phyloP scores from a whole-genome alignment of 805 yeast genomes.

The Wickerhamomyces silvicola region DNA sequence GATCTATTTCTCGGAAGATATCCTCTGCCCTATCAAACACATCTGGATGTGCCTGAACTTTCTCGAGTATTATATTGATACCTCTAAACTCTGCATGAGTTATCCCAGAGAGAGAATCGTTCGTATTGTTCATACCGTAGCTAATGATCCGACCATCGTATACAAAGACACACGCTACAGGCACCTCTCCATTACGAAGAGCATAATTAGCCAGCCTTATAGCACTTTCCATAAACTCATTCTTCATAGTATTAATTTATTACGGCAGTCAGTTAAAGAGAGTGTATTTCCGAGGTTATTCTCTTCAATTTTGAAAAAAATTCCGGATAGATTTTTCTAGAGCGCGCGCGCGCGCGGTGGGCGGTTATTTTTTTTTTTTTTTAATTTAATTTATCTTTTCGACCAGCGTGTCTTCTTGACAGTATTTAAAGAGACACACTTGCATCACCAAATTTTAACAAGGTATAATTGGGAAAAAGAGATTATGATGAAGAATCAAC shows the following conservation, averaged over 20 bases:
- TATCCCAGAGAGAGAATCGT: constrained; percentile 77
- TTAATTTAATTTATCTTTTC: constrained; percentile 2
- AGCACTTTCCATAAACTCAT: constrained; percentile 45
- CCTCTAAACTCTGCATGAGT: constrained; percentile 92
- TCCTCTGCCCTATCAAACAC: constrained; percentile 19
- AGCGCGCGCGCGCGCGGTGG: too few species aligned
- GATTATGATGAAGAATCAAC: constrained; percentile 19
- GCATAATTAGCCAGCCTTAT: constrained; percentile 58
- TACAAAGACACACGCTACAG: constrained; percentile 77
- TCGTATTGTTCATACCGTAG: constrained; percentile 81
- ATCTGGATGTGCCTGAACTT: constrained; percentile 19
- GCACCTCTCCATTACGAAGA: constrained; percentile 64
- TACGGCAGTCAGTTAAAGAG: not conserved
- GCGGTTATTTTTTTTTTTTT: too few species aligned
- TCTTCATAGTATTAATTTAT: constrained; percentile 10
- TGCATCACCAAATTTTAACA: not conserved
- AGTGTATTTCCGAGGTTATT: not conserved
- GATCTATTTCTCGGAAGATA: constrained; percentile 48
- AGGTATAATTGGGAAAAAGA: not conserved
- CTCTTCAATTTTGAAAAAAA: not conserved
- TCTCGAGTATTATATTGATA: constrained; percentile 43
- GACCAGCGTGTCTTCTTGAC: constrained; percentile 16
- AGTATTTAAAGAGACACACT: too few species aligned
- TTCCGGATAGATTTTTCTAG: too few species aligned
- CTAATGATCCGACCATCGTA: constrained; percentile 50